phyloP scores from a whole-genome alignment of 1,139 yeast species.

The Yamadazyma friedrichii region DNA sequence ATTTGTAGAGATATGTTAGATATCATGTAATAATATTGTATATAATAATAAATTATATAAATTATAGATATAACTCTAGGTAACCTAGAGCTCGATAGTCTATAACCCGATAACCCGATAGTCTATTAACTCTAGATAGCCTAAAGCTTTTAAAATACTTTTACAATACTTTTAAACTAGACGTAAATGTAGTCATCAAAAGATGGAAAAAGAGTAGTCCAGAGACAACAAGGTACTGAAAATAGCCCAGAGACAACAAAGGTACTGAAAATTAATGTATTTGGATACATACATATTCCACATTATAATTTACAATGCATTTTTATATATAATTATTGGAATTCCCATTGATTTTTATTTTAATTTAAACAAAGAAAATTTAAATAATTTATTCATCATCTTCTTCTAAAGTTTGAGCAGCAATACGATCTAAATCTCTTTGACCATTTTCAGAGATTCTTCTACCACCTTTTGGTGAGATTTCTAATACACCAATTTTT shows the following conservation, averaged over 20 bases:
- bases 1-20: conserved; percentile 11
- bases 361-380: conserved; percentile 2
- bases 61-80: neutral
- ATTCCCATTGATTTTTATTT: conserved; percentile 5
- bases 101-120: too few relatives aligned
- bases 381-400: conserved; percentile 61
- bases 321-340: conserved; percentile 9
- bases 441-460: conserved; percentile 99
- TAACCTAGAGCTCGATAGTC: too few relatives aligned
- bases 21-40: neutral
- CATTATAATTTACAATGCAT: conserved; percentile 20
- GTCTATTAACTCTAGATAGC: too few relatives aligned
- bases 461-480: conserved; percentile 99
- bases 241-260: neutral
- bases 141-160: too few relatives aligned
- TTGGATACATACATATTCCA: conserved; percentile 9
- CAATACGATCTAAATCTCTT: conserved; percentile 99
- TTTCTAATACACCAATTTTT: conserved; percentile 96
- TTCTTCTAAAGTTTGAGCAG: conserved; percentile 97
- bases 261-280: conserved; percentile 9
- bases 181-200: neutral
- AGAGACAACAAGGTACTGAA: neutral
- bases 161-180: too few relatives aligned
- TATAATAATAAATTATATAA: neutral
- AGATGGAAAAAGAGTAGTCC: neutral